phyloP scores from a whole-genome alignment of 257 asterid species.

The Jasminum sambac region DNA sequence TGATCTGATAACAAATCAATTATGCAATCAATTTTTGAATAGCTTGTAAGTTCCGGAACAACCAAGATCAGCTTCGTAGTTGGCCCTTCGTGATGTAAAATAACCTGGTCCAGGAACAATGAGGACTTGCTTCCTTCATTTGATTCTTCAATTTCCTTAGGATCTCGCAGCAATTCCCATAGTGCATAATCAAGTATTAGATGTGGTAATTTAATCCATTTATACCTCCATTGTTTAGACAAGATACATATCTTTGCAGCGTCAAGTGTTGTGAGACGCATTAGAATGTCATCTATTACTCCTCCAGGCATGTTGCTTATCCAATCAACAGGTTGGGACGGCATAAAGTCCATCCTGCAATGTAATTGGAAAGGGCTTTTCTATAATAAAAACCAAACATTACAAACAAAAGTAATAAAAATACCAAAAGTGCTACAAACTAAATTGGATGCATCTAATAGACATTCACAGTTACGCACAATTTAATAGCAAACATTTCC shows the following conservation, averaged over 20 bases:
- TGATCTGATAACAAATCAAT: not conserved
- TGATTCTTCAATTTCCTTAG: not conserved
- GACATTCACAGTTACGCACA: too few relatives aligned
- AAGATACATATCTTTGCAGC: conserved; percentile 19
- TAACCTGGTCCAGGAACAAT: not conserved
- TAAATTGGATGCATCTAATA: too few relatives aligned
- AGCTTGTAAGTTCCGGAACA: not conserved
- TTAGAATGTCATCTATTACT: not conserved
- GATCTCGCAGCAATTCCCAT: too few relatives aligned
- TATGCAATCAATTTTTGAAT: conserved; percentile 1
- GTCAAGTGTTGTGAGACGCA: conserved; percentile 12
- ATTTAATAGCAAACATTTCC: too few relatives aligned
- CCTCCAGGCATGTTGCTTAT: conserved; percentile 9
- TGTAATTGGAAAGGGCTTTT: not conserved
- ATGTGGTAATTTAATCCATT: conserved; percentile 1
- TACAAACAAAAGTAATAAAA: too few relatives aligned
- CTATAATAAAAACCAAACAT: not conserved
- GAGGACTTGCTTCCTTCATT: too few relatives aligned
- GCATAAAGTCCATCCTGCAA: not conserved
- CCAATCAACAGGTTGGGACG: not conserved
- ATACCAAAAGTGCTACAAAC: too few relatives aligned
- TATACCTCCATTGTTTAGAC: too few relatives aligned
- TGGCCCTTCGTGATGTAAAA: conserved; percentile 20
- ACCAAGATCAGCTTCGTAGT: not conserved
- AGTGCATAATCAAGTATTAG: conserved; percentile 10